Evolutionary conservation across 495 filamentous ascomycete species (phyloP).

Genomic region (Terfezia boudieri): DNA sequence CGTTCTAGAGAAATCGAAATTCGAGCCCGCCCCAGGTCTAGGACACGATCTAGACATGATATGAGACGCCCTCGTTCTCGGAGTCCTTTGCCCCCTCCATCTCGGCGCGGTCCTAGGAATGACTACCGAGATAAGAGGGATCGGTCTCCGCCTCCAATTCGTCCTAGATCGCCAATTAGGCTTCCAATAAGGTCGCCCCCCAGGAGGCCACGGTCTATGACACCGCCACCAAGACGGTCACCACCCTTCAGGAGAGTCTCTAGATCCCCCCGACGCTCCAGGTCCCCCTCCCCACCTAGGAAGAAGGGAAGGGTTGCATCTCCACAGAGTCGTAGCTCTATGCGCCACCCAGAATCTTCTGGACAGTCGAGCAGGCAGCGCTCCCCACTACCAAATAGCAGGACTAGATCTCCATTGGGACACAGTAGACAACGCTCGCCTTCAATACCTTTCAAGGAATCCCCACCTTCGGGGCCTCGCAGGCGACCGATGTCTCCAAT

Average conservation of each 20-base stretch:
- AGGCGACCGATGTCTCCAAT: background rate
- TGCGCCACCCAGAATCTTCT: background rate
- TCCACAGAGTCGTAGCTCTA: background rate
- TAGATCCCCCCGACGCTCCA: background rate
- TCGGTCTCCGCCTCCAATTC: background rate
- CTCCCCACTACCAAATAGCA: slow-evolving; percentile 1
- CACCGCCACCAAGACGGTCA: background rate
- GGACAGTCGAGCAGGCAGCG: slow-evolving; percentile 4
- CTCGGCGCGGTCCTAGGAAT: background rate
- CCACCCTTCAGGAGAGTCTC: background rate
- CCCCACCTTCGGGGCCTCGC: background rate
- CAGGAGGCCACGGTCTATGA: background rate
- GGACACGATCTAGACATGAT: background rate
- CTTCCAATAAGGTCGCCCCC: background rate
- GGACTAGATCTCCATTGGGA: slow-evolving; percentile 2
- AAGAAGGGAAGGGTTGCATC: background rate
- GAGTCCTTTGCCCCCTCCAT: background rate
- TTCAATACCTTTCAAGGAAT: background rate
- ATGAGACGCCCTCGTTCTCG: background rate
- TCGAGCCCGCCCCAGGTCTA: background rate
- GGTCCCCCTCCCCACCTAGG: background rate
- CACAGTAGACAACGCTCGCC: slow-evolving; percentile 3
- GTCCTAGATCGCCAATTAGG: background rate
- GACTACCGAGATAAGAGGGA: background rate
- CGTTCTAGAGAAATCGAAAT: background rate